Evolutionary conservation across 1,139 yeast species (phyloP), one percentile per base, ranked within the genome.

Genomic region (Keqinozyma sinolaborantium): DNA sequence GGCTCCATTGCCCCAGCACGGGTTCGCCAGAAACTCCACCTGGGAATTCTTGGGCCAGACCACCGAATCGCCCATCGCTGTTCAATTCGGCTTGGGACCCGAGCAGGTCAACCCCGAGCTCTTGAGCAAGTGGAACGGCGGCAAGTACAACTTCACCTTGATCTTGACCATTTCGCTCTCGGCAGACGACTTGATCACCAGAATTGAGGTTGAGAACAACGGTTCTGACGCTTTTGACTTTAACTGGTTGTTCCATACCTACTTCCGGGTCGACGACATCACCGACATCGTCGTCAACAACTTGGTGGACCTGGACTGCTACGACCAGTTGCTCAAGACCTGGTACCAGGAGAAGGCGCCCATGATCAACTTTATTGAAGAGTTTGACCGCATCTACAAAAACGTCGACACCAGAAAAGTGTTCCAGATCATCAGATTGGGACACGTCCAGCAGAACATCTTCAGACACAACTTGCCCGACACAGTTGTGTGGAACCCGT

Each of bases 401-500:
- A 63, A 73, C 15, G 77, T 86, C 21, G 67, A 74, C 14, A 59
- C 61, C 14, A 64, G 62, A 5, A 83, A 83, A 44, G 46, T 71
- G 3, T 58, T 85, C 26, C 90, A 81, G 52, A 74, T 79, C 25
- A 76, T 80, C 29, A 83, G 79, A 40, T 64, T 73, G 39, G 94
- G 94, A 25, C 71, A 76, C 40, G 90, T 85, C 3, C 57, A 78
- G 32, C 81, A 80, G 53, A 78, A 83, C 29, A 61, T 88, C 24
- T 63, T 73, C 36, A 73, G 95, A 51, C 60, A 60, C 18, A 79
- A 81, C 46, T 67, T 90, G 43, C 88, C 84, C 3, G 97, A 92
- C 53, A 76, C 87, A 14, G 97, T 92, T 30, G 97, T 92, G 33
- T 92, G 98, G 98, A 92, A 92, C 57, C 98, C 98, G 16, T 92